Percentiles rank a stretch among this genome's conserved stretches.
phyloP scores from a whole-genome alignment of 2,329 filamentous ascomycete species.

The Penicillium hordei region DNA sequence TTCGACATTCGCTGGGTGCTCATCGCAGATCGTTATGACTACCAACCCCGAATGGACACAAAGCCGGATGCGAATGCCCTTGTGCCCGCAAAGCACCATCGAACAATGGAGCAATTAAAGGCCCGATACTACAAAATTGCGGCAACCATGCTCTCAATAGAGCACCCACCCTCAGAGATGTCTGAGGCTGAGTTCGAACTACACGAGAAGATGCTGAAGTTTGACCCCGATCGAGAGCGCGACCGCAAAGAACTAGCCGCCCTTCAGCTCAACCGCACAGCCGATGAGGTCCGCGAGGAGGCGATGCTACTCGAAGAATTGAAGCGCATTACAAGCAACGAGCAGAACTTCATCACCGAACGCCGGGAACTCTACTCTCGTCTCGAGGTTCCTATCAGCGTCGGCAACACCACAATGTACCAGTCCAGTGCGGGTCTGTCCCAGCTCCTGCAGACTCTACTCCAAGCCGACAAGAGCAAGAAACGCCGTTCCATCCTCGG shows the following conservation, averaged over 20 bases:
- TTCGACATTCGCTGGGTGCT: conserved; percentile 89
- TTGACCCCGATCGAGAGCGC: conserved; percentile 76
- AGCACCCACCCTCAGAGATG: conserved; percentile 83
- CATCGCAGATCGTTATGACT: conserved; percentile 92
- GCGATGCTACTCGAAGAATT: conserved; percentile 85
- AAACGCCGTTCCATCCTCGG: conserved; percentile 75
- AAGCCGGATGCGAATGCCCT: conserved; percentile 35
- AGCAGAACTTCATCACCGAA: conserved; percentile 83
- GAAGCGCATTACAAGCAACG: conserved; percentile 83
- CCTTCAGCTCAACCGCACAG: conserved; percentile 72
- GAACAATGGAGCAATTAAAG: conserved; percentile 88
- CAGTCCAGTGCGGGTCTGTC: conserved; percentile 78
- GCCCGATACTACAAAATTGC: conserved; percentile 85
- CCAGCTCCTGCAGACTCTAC: conserved; percentile 75
- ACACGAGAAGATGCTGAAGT: conserved; percentile 83
- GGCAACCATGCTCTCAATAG: conserved; percentile 74
- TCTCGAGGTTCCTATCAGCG: conserved; percentile 77
- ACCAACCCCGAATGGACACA: conserved; percentile 33
- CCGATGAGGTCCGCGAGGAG: conserved; percentile 89
- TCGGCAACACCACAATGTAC: conserved; percentile 69
- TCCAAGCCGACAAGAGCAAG: conserved; percentile 82
- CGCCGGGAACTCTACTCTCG: conserved; percentile 82
- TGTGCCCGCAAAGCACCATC: conserved; percentile 46
- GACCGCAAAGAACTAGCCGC: conserved; percentile 82
- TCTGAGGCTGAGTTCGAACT: conserved; percentile 76